Conservation (phyloP, 257 asterid genomes). For the Jacaranda mimosifolia region DNA sequence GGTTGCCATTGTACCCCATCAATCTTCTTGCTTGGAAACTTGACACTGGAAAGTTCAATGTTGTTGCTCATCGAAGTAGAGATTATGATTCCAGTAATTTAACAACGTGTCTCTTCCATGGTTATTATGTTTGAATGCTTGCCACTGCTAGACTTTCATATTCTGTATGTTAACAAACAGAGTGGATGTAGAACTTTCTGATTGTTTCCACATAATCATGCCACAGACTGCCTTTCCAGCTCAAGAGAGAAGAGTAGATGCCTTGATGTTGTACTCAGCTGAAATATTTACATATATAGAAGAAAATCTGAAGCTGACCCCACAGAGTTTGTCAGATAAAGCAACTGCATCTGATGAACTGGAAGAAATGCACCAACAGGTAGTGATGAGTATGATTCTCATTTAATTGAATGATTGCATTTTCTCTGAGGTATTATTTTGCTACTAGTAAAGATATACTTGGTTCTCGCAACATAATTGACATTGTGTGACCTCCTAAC, state of each 20-base stretch:
- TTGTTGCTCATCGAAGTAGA: constrained; percentile 6
- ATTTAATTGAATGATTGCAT: constrained; percentile 26
- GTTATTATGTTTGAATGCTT: constrained; percentile 24
- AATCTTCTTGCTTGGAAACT: constrained; percentile 6
- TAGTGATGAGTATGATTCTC: constrained; percentile 41
- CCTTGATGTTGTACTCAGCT: constrained; percentile 73
- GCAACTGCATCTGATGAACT: constrained; percentile 88
- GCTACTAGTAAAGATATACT: constrained; percentile 15
- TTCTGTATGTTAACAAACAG: constrained; percentile 11
- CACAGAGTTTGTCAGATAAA: constrained; percentile 92
- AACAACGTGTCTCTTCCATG: neutral
- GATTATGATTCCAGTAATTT: constrained; percentile 24
- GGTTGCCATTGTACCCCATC: constrained; percentile 20
- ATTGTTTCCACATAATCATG: constrained; percentile 31
- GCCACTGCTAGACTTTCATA: neutral
- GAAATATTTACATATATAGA: constrained; percentile 84
- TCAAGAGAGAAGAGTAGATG: constrained; percentile 89
- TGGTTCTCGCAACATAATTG: constrained; percentile 14
- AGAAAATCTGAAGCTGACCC: constrained; percentile 90
- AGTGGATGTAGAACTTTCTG: constrained; percentile 30
- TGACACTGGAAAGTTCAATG: neutral
- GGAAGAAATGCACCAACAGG: constrained; percentile 97
- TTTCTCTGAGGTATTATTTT: constrained; percentile 12
- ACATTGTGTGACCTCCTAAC: constrained; percentile 8
- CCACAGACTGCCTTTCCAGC: constrained; percentile 88